Base-by-base conservation (phyloP, 768 basidiomycete species). In the Tylopilus sp. region DNA sequence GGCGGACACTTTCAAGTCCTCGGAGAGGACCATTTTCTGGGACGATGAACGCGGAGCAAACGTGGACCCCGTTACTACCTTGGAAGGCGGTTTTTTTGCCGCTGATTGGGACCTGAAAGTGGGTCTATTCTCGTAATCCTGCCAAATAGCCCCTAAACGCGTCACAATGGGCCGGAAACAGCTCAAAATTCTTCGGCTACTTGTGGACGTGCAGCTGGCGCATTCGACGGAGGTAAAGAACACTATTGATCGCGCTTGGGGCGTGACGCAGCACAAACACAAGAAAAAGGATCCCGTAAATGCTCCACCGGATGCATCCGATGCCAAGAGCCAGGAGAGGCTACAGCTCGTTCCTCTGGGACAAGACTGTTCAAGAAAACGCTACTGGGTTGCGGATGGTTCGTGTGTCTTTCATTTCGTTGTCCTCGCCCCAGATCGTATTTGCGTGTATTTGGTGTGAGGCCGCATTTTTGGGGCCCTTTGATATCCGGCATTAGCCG, bases 311-410 rank as follows among this genome's bases (percentile, higher is more conserved):
- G 78, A 80, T 38, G 69, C 84, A 51, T 72, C 75, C 44, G 85
- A 87, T 68, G 79, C 84, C n/a, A 75, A 76, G 55, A 87, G 84
- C 63, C 83, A 80, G 64, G 83, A 84, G 60, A 78, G 72, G 38
- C 72, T 93, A 45, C 80, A 83, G 54, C 73, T 89, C 43, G 58
- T 79, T 50, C 91, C 92, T 17, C 66, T 92, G 24, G 92, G 92
- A 40, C 89, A 90, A 64, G 92, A 94, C 67, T 70, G 67, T 47
- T 77, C 79, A 47, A 82, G 87, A 59, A 88, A 82, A 70, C 87
- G 92, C 47, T 94, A 84, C 71, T 94, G 92, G 92, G 72, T 87
- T 59, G 81, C 81, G 67, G 92, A 93, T 83, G 88, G 91, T 94
- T 77, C 79, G 91, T 90, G 77, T 76, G 67, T 74, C 58, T 57